Percentiles rank a stretch among this genome's conserved stretches.
Evolutionary conservation across 2,329 filamentous ascomycete species (phyloP).

Genomic region (Septoria petroselini): DNA sequence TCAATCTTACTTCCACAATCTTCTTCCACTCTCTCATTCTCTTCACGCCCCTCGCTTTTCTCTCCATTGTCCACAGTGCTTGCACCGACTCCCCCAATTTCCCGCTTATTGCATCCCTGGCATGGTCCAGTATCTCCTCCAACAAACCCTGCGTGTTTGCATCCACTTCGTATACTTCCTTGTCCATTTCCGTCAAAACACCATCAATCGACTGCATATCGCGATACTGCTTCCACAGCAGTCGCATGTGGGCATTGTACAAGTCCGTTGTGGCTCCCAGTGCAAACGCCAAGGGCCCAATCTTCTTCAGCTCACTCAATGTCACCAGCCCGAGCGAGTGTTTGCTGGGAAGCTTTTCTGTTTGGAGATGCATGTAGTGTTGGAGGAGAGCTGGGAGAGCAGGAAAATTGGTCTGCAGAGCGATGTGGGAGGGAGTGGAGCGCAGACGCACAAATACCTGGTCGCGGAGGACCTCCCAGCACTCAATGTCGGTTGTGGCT

Average conservation of each 20-base stretch:
- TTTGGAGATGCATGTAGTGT: constrained; percentile 32
- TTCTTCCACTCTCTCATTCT: constrained; percentile 27
- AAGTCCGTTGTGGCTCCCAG: constrained; percentile 67
- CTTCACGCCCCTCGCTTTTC: constrained; percentile 33
- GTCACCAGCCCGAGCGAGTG: constrained; percentile 56
- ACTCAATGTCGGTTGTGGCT: constrained; percentile 59
- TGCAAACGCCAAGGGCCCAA: constrained; percentile 68
- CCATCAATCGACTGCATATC: constrained; percentile 56
- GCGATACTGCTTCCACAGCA: constrained; percentile 60
- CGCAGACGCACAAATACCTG: constrained; percentile 58
- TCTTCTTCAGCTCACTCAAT: constrained; percentile 63
- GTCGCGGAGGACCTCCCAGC: constrained; percentile 65
- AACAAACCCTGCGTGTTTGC: constrained; percentile 45
- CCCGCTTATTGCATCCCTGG: constrained; percentile 29
- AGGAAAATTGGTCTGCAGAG: constrained; percentile 4
- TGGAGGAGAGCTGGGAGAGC: constrained; percentile 24
- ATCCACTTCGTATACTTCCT: constrained; percentile 59
- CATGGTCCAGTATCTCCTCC: constrained; percentile 36
- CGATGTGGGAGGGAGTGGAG: neutral
- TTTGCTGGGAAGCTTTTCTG: constrained; percentile 59
- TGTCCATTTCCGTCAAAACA: constrained; percentile 64
- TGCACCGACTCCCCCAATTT: constrained; percentile 23
- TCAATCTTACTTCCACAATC: constrained; percentile 5
- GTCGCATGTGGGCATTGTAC: constrained; percentile 64
- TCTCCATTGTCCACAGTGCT: constrained; percentile 39